Base-by-base conservation (phyloP, 176 grass and related monocot genomes). In the Aegilops sharonensis region DNA sequence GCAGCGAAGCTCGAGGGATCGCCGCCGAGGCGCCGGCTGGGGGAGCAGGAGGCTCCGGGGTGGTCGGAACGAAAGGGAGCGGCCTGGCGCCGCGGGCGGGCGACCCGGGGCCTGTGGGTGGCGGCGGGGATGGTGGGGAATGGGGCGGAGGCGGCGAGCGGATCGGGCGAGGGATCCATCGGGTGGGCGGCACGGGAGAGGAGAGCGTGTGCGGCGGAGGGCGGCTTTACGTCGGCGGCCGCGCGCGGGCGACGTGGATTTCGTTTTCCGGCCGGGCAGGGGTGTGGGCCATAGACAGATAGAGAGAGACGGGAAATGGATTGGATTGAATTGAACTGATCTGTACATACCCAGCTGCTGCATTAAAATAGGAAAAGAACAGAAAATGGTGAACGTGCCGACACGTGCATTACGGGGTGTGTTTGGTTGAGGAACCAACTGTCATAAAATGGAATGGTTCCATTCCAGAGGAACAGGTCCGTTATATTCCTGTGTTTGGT, bases 101-200 rank as follows among this genome's bases (percentile, higher is more conserved):
- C 57, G 67, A 29, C 34, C 75, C 89, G 89, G 35, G 68, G 80
- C 80, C 79, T 86, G 56, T 76, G 43, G 89, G 56, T 67, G 27
- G 74, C 11, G 45, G 59, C 35, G 18, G 85, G 89, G 80, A 90
- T 90, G 59, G 89, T 90, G 80, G 89, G 89, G 80, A 90, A 90
- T 64, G 89, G 89, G 9, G 67, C 74, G 6, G 85, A 87, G 57
- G 89, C 66, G 43, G 80, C 32, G 15, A 74, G 57, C 34, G 73
- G 80, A 87, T 90, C 89, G 43, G 61, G 24, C 43, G 84, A 34
- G 18, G 89, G 80, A 48, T 90, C 89, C 89, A 90, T 90, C 6
- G 65, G 2, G 25, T 27, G 7, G 40, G 31, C 10, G 42, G 4
- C 21, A 43, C 30, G 54, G 14, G 43, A 10, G 29, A 8, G 20